A percentile compares a stretch with the other conserved stretches of the same genome.
phyloP scores from a whole-genome alignment of 1,284 basidiomycete species.

The Dichomitus squalens region DNA sequence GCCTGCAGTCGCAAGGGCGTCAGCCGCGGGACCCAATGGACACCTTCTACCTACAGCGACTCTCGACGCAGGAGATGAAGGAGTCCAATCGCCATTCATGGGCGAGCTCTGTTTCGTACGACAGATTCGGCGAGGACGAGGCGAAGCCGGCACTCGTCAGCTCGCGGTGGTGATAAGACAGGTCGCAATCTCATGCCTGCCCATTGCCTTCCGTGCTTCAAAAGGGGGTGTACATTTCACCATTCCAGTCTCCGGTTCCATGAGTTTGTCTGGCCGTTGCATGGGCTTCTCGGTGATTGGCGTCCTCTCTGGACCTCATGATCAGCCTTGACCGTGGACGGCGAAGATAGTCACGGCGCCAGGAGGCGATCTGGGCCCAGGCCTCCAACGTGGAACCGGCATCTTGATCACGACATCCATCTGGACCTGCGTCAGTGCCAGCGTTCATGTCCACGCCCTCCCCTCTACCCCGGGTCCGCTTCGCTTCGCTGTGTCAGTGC shows the following conservation, averaged over 20 bases:
- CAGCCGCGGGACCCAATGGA: constrained; percentile 31
- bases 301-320: not conserved
- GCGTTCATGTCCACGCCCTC: not conserved
- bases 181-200: not conserved
- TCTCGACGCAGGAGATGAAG: constrained; percentile 24
- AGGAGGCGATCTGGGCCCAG: not conserved
- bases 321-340: not conserved
- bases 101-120: constrained; percentile 11
- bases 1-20: constrained; percentile 23
- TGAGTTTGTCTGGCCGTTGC: not conserved
- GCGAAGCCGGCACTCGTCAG: constrained; percentile 18
- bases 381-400: not conserved
- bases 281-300: not conserved
- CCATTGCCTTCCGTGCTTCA: not conserved
- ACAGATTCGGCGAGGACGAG: constrained; percentile 20
- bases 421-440: not conserved
- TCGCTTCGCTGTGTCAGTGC: not conserved
- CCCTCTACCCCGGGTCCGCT: not conserved
- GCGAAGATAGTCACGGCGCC: not conserved
- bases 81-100: constrained; percentile 18
- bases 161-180: constrained; percentile 19
- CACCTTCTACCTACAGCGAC: constrained; percentile 31
- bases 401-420: constrained; percentile 1
- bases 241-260: constrained; percentile 4
- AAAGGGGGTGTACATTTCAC: constrained; percentile 17